These are phyloP conservation scores for Fallopia convolvulus DNA, from an alignment of 148 eudicot genomes.

Conservation along the genomic window DNA sequence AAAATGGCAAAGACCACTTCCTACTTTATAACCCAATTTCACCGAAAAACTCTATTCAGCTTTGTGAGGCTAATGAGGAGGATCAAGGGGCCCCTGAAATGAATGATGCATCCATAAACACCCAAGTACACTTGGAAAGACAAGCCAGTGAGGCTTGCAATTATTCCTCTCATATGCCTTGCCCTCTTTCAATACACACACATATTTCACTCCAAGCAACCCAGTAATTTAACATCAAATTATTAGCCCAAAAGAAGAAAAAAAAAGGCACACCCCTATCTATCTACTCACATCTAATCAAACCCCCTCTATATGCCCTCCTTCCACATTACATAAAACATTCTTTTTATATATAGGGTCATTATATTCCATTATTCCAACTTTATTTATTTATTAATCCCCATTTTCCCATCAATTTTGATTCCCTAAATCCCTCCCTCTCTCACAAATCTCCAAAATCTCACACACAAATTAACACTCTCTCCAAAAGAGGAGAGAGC, in stretches of 20 bases:
- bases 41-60: background rate
- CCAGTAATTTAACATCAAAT: too few species aligned
- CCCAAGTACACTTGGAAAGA: slow-evolving; percentile 11
- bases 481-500: background rate
- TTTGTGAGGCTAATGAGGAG: background rate
- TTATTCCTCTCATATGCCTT: background rate
- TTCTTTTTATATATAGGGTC: slow-evolving; percentile 8
- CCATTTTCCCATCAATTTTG: background rate
- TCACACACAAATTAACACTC: background rate
- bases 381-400: background rate
- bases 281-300: background rate
- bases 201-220: too few species aligned
- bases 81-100: background rate
- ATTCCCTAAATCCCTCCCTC: slow-evolving; percentile 7
- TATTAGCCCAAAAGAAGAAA: background rate
- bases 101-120: background rate
- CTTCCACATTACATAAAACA: background rate
- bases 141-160: background rate
- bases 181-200: background rate
- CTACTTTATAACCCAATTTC: background rate
- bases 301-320: background rate
- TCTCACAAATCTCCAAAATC: too few species aligned
- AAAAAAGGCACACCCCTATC: background rate
- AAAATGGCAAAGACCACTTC: background rate
- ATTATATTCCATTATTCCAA: slow-evolving; percentile 10